phyloP scores from a whole-genome alignment of 768 basidiomycete genomes.

The Phylloporus sp. region DNA sequence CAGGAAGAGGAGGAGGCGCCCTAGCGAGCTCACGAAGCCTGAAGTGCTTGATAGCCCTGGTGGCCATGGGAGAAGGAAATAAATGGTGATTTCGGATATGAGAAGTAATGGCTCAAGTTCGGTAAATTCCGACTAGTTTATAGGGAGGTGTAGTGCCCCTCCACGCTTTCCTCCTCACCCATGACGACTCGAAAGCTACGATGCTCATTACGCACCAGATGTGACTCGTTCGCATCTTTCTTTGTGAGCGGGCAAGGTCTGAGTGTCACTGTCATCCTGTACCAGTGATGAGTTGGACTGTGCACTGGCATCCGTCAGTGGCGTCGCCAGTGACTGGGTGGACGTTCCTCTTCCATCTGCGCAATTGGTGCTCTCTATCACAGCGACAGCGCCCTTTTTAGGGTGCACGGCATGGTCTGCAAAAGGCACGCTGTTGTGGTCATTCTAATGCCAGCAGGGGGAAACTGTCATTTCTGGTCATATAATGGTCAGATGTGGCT shows the following conservation, averaged over 20 bases:
- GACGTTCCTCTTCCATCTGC: background rate
- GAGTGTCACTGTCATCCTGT: conserved; percentile 18
- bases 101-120: no score
- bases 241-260: conserved; percentile 27
- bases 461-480: background rate
- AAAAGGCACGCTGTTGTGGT: background rate
- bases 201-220: conserved; percentile 17
- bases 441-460: background rate
- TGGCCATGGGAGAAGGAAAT: conserved; percentile 13
- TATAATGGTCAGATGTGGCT: background rate
- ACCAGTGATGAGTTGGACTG: conserved; percentile 14
- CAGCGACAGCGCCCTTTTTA: background rate
- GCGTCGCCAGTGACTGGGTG: conserved; percentile 15
- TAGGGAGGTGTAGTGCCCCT: no score
- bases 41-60: conserved; percentile 25
- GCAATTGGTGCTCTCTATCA: conserved; percentile 8
- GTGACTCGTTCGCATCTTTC: conserved; percentile 4
- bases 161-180: background rate
- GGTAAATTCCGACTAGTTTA: no score
- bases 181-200: conserved; percentile 17
- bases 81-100: no score
- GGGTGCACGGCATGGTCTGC: background rate
- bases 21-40: conserved; percentile 24
- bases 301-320: conserved; percentile 14
- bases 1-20: conserved; percentile 13